Conservation (phyloP, 495 filamentous ascomycete species). For the Melanomma pulvis-pyrius region DNA sequence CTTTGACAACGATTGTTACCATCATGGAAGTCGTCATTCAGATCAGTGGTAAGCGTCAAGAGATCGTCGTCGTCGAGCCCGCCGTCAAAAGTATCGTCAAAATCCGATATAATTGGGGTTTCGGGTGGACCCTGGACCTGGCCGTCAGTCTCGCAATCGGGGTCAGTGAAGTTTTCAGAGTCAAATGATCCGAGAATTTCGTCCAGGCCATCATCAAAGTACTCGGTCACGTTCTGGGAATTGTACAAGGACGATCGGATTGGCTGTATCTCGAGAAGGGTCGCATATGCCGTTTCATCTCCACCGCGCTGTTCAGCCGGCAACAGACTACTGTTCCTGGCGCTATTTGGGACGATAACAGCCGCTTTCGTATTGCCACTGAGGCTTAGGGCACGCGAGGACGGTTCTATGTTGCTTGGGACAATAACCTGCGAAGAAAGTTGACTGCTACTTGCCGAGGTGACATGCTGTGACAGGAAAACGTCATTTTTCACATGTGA, state of each 20-base stretch:
- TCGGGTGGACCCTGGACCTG: background rate
- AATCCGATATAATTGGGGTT: background rate
- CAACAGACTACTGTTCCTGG: background rate
- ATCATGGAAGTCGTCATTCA: background rate
- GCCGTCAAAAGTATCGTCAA: conserved; percentile 6
- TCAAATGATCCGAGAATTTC: conserved; percentile 13
- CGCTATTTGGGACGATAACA: too few species aligned
- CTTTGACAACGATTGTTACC: background rate
- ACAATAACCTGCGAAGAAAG: too few species aligned
- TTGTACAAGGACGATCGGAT: background rate
- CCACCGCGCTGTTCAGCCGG: background rate
- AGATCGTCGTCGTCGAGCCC: conserved; percentile 16
- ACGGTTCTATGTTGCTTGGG: too few species aligned
- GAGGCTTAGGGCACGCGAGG: too few species aligned
- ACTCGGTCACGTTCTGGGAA: background rate
- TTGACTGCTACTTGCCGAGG: too few species aligned
- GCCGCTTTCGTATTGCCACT: too few species aligned
- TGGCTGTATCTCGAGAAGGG: background rate
- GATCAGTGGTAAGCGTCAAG: conserved; percentile 1
- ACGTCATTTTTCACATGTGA: too few species aligned
- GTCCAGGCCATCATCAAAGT: conserved; percentile 16
- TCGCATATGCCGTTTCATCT: background rate
- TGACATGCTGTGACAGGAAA: too few species aligned
- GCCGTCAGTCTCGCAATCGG: background rate
- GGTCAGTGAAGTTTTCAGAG: conserved; percentile 8